Evolutionary conservation across 345 rosid species (phyloP).

Genomic region (Brassica cretica): DNA sequence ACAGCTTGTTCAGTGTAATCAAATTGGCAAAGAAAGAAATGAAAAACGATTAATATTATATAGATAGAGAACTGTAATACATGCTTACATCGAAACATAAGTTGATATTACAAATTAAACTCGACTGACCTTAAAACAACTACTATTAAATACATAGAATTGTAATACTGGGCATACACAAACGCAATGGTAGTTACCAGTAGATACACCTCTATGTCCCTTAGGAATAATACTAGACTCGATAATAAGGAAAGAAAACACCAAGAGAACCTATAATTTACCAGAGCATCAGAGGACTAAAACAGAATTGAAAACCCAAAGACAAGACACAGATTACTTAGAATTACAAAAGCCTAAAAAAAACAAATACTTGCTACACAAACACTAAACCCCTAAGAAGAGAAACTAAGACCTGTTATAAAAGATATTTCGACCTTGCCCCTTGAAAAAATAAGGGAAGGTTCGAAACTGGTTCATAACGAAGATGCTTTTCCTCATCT

Average conservation of each 20-base stretch:
- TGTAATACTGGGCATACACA: slow-evolving; percentile 1
- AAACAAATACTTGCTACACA: slow-evolving; percentile 36
- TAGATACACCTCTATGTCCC: not conserved
- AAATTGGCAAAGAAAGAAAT: not conserved
- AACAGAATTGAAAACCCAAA: not conserved
- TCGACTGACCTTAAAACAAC: not conserved
- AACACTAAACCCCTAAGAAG: slow-evolving; percentile 39
- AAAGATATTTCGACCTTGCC: slow-evolving; percentile 47
- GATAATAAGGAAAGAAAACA: not conserved
- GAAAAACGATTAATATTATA: not conserved
- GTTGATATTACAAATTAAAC: slow-evolving; percentile 5
- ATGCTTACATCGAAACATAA: slow-evolving; percentile 29
- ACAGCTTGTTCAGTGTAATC: not conserved
- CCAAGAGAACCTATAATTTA: slow-evolving; percentile 17
- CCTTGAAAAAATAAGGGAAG: slow-evolving; percentile 91
- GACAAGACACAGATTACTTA: not conserved
- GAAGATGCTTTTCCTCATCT: slow-evolving; percentile 39
- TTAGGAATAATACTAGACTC: not conserved
- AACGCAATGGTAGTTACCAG: slow-evolving; percentile 1
- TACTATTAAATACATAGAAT: slow-evolving; percentile 13
- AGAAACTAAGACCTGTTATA: slow-evolving; percentile 43
- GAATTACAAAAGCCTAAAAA: slow-evolving; percentile 1
- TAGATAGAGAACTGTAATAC: slow-evolving; percentile 17
- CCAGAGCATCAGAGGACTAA: not conserved
- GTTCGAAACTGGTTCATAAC: slow-evolving; percentile 26